Conservation (phyloP, 257 asterid species). For the Gentiana straminea region DNA sequence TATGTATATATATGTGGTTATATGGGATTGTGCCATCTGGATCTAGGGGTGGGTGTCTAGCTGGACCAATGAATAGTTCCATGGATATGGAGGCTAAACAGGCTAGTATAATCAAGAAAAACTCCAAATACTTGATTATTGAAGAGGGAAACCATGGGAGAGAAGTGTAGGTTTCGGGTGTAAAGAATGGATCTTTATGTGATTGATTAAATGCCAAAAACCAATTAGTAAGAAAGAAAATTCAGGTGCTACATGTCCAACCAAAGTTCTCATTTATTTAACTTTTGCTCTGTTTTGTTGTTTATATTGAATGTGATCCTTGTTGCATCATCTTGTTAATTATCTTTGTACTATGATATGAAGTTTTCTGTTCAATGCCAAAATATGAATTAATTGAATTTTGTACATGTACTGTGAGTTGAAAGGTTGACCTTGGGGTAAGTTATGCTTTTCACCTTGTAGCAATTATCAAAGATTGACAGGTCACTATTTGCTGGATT, state of each 20-base stretch:
- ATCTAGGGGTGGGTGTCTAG: constrained; percentile 40
- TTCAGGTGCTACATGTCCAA: constrained; percentile 69
- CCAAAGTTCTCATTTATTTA: constrained; percentile 37
- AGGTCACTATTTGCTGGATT: too few species aligned
- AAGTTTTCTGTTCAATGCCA: too few species aligned
- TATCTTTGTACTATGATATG: too few species aligned
- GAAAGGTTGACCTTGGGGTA: too few species aligned
- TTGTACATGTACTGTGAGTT: too few species aligned
- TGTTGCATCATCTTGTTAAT: too few species aligned
- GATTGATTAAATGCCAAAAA: constrained; percentile 66
- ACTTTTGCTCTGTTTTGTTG: neutral
- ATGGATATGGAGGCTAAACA: constrained; percentile 28
- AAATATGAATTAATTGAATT: too few species aligned
- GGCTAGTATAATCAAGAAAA: constrained; percentile 32
- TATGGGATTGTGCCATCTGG: constrained; percentile 43
- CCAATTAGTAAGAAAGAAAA: constrained; percentile 54
- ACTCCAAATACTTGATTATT: constrained; percentile 39
- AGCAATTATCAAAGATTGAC: too few species aligned
- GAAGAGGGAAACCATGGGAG: constrained; percentile 65
- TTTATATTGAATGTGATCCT: neutral
- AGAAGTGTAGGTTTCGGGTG: constrained; percentile 47
- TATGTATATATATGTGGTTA: constrained; percentile 29
- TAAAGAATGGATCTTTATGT: constrained; percentile 44
- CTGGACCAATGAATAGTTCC: constrained; percentile 43
- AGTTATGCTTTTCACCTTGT: too few species aligned